phyloP scores from a whole-genome alignment of 2,329 filamentous ascomycete species.

The Beauveria brongniartii region DNA sequence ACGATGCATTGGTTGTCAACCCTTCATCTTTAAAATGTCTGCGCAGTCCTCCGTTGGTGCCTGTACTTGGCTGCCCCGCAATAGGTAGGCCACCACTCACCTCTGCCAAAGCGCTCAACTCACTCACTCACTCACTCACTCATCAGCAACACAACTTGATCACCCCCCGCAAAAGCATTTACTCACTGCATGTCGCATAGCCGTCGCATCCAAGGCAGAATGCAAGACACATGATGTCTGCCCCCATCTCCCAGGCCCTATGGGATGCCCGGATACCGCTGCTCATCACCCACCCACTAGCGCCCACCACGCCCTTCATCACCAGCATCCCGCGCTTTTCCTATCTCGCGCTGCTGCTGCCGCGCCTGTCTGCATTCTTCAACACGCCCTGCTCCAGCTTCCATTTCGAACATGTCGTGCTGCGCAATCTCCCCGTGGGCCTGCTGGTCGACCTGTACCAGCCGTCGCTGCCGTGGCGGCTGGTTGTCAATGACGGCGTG shows the following conservation, averaged over 20 bases:
- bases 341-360: constrained; percentile 50
- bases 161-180: background rate
- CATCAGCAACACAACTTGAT: background rate
- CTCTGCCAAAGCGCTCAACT: background rate
- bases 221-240: constrained; percentile 15
- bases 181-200: background rate
- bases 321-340: constrained; percentile 49
- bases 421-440: constrained; percentile 45
- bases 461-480: constrained; percentile 44
- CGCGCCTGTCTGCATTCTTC: constrained; percentile 47
- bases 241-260: constrained; percentile 36
- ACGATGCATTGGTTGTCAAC: no score
- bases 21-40: no score
- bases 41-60: no score
- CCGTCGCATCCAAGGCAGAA: background rate
- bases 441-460: constrained; percentile 50
- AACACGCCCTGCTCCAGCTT: constrained; percentile 48
- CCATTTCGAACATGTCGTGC: constrained; percentile 46
- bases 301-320: constrained; percentile 42
- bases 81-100: no score
- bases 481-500: constrained; percentile 45
- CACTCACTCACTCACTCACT: background rate
- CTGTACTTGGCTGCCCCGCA: no score
- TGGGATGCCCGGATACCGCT: constrained; percentile 49
- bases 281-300: constrained; percentile 42